Conservation (phyloP, 306 rosid genomes). For the Dalbergia cochinchinensis region DNA sequence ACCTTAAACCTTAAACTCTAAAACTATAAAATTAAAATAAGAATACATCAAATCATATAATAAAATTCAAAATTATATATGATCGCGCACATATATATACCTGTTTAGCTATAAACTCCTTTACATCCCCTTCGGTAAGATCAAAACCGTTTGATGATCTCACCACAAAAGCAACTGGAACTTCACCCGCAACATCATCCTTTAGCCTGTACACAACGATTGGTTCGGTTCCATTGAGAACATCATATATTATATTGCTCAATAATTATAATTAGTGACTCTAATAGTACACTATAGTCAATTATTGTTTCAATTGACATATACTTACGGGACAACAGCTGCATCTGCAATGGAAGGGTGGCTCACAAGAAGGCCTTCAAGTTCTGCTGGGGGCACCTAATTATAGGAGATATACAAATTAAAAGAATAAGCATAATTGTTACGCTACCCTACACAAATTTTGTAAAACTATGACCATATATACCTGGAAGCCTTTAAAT, state of each 20-base stretch:
- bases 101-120: conserved; percentile 74
- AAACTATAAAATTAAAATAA: too few relatives aligned
- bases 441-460: too few relatives aligned
- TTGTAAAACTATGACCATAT: too few relatives aligned
- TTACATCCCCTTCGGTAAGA: conserved; percentile 63
- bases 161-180: conserved; percentile 80
- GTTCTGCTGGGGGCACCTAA: conserved; percentile 85
- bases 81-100: conserved; percentile 20
- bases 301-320: background rate
- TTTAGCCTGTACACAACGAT: conserved; percentile 54
- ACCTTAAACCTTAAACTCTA: too few relatives aligned
- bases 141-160: conserved; percentile 17
- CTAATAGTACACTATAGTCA: background rate
- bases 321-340: conserved; percentile 83
- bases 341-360: conserved; percentile 78
- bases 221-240: background rate
- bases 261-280: background rate
- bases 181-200: conserved; percentile 77
- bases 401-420: too few relatives aligned
- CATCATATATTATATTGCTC: background rate
- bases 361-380: conserved; percentile 69
- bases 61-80: too few relatives aligned
- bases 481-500: conserved; percentile 81
- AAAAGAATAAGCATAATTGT: too few relatives aligned
- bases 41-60: too few relatives aligned